These are phyloP conservation scores for Lasiodiplodia hormozganensis DNA, from an alignment of 2,329 filamentous ascomycete genomes.

Conservation along the genomic window DNA sequence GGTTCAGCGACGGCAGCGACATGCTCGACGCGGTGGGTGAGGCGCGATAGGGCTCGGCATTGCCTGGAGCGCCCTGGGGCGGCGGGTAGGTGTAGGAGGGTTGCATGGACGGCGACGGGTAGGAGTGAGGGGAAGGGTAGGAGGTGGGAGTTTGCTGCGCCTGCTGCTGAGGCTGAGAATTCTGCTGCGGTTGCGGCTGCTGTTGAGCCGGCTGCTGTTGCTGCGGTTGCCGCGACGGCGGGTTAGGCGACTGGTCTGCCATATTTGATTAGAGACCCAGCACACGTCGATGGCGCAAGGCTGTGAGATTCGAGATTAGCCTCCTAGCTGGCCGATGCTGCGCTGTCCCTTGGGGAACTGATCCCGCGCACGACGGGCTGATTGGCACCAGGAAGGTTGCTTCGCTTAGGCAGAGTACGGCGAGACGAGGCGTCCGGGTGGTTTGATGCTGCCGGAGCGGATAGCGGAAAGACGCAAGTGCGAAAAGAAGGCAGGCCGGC, in stretches of 20 bases:
- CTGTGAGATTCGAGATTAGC: conserved; percentile 30
- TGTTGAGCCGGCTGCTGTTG: conserved; percentile 27
- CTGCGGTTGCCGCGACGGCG: conserved; percentile 25
- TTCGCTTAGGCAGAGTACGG: conserved; percentile 27
- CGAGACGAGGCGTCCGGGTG: conserved; percentile 28
- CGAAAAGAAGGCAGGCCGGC: conserved; percentile 26
- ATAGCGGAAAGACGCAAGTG: conserved; percentile 27
- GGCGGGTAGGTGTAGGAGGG: conserved; percentile 58
- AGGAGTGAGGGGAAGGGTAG: conserved; percentile 58
- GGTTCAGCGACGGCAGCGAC: conserved; percentile 54
- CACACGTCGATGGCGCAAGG: conserved; percentile 30
- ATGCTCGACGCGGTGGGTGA: conserved; percentile 54
- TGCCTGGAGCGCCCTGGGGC: conserved; percentile 43
- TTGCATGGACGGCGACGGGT: conserved; percentile 58
- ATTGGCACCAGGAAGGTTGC: conserved; percentile 25
- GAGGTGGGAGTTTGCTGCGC: conserved; percentile 38
- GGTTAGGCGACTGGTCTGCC: conserved; percentile 29
- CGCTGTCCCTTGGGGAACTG: conserved; percentile 27
- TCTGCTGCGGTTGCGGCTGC: conserved; percentile 27
- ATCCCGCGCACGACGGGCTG: conserved; percentile 28
- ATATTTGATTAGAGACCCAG: conserved; percentile 30
- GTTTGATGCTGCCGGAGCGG: conserved; percentile 27
- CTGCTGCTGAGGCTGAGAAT: conserved; percentile 28
- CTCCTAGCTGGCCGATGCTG: conserved; percentile 24
- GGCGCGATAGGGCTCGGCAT: conserved; percentile 53